Evolutionary conservation across 306 rosid species (phyloP).

Genomic region (Malus domestica): DNA sequence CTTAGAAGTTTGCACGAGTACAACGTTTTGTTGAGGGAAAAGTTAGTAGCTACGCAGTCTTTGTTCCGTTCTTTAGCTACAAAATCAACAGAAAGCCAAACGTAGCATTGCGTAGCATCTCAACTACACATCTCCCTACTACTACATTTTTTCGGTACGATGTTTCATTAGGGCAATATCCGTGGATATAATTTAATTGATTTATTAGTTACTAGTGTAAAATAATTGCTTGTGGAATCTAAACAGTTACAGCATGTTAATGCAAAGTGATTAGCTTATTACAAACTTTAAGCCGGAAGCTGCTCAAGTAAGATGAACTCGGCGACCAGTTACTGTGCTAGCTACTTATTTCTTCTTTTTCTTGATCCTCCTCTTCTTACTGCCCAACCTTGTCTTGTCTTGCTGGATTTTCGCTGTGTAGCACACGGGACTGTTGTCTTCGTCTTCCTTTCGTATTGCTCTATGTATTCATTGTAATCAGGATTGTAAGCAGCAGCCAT

Average conservation of each 20-base stretch:
- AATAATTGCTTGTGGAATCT: background rate
- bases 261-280: background rate
- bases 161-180: background rate
- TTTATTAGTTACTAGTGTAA: background rate
- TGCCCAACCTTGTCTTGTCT: no score
- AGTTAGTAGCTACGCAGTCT: conserved; percentile 50
- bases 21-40: conserved; percentile 74
- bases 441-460: conserved; percentile 55
- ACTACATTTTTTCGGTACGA: background rate
- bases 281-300: no score
- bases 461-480: conserved; percentile 50
- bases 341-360: no score
- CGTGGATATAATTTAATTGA: background rate
- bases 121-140: background rate
- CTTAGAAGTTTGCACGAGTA: conserved; percentile 65
- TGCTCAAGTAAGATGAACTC: no score
- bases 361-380: no score
- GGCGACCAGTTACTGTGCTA: no score
- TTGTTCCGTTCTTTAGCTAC: conserved; percentile 46
- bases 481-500: conserved; percentile 64
- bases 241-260: background rate
- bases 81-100: conserved; percentile 20
- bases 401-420: no score
- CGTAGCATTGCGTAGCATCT: background rate
- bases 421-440: background rate